Evolutionary conservation across 495 filamentous ascomycete species (phyloP), one percentile per base, ranked within the genome.

Genomic region (Penicillium verhagenii): DNA sequence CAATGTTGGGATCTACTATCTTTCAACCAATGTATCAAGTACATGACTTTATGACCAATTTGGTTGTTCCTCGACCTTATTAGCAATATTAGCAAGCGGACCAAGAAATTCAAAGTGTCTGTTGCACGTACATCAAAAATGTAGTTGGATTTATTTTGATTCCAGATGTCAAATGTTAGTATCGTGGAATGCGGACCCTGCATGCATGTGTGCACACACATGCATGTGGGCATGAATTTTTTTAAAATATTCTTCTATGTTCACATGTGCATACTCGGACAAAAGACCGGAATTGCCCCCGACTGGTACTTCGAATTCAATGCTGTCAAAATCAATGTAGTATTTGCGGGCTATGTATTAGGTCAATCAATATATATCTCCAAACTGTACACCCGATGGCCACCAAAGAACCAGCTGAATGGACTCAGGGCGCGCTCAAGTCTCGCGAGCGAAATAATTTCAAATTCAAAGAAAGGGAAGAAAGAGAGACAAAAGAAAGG

Each of bases 301-400:
- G n/a, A n/a, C n/a, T n/a, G n/a, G n/a, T n/a, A n/a, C n/a, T n/a
- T 6, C 5, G 31, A 42, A 42, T 44, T 23, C 42, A 44, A 44
- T 23, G 24, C 7, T 44, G 29, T 31, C 29, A 19, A 48, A 31
- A 48, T 35, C 29, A 25, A n/a, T n/a, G n/a, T 45, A 33, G 25
- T 48, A 48, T 48, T 48, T 48, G 45, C 16, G 29, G 14, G 21
- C 18, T 31, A 48, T n/a, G n/a, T n/a, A n/a, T 48, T 48, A 48
- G 26, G 29, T 14, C 45, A 31, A 31, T 14, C 45, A 31, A 31
- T 48, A 31, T 35, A 48, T 48, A 48, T 48, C 45, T 48, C 45
- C 26, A 48, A 26, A 48, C 19, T 35, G 20, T 48, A 35, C 45
- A 33, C 26, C 25, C 25, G 35, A n/a, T 19, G 28, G 45, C 6